Base-by-base conservation (phyloP, 176 grass and related monocot species). In the Areca catechu region DNA sequence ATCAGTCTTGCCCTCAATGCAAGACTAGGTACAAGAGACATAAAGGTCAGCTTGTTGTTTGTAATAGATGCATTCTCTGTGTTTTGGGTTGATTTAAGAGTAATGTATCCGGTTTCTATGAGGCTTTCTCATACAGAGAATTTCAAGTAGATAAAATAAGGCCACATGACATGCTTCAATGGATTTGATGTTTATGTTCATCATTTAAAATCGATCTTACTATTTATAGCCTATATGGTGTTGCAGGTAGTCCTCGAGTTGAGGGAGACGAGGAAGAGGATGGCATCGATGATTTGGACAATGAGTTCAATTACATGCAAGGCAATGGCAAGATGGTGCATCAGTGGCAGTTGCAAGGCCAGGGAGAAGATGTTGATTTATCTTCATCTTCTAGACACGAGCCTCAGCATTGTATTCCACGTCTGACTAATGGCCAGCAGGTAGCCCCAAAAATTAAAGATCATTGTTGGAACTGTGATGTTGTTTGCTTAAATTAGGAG, bases 11-110 rank as follows among this genome's bases (percentile, higher is more conserved):
- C 76, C 94, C 94, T 67, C 94, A 99, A 74, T 99, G 94, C 94
- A 99, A 99, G 76, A 99, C 94, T 51, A 83, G 94, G 67, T 99
- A 99, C 84, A 99, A 99, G 76, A 92, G 94, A 67, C 94, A 83
- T 14, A 99, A 85, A 89, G 94, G 94, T 99, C 22, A 25, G 29
- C 10, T 43, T 43, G 34, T 43, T 43, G 1, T 12, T 43, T 43
- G 34, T 43, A 43, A 12, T 43, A 12, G 34, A 43, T 43, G 34
- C 10, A 43, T 43, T 43, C 10, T 43, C 34, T 43, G 10, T 43
- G 34, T 43, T 43, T 43, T 43, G 12, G 34, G 34, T 43, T 12
- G 7, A 43, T 43, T 14, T 43, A 43, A 43, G 34, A 43, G 34
- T 43, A 43, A 43, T 43, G 9, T 12, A 9, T 43, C 34, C 1